Conservation (phyloP, 2,329 filamentous ascomycete species). For the Colletotrichum sp. region DNA sequence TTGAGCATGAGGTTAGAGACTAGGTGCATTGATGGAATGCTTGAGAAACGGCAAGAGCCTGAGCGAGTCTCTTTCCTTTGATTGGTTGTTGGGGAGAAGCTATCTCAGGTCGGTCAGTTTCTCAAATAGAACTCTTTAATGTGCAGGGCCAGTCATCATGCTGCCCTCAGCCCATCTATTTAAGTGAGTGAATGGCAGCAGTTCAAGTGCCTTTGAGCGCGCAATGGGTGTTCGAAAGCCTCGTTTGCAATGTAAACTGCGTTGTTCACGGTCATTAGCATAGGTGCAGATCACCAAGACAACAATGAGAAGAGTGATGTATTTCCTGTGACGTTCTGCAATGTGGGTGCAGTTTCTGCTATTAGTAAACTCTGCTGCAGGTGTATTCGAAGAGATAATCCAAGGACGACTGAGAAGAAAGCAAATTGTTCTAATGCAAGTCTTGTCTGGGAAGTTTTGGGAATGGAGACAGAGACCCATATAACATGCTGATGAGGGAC, state of each 20-base stretch:
- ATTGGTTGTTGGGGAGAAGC: background rate
- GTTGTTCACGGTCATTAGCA: fast-evolving
- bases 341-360: background rate
- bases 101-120: background rate
- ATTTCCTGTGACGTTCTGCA: fast-evolving
- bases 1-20: background rate
- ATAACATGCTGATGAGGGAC: fast-evolving
- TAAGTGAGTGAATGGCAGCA: background rate
- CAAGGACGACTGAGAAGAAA: too few relatives aligned
- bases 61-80: too few relatives aligned
- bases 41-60: background rate
- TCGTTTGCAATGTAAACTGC: background rate
- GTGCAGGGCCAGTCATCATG: too few relatives aligned
- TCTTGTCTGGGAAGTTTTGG: background rate
- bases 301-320: background rate
- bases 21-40: background rate
- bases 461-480: background rate
- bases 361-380: background rate
- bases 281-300: background rate
- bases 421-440: fast-evolving
- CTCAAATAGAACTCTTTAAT: background rate
- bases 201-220: fast-evolving
- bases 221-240: background rate
- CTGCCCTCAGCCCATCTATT: background rate
- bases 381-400: background rate